These are phyloP conservation scores for Staphylotrichum tortipilum DNA, from an alignment of 495 filamentous ascomycete genomes.

Conservation along the genomic window DNA sequence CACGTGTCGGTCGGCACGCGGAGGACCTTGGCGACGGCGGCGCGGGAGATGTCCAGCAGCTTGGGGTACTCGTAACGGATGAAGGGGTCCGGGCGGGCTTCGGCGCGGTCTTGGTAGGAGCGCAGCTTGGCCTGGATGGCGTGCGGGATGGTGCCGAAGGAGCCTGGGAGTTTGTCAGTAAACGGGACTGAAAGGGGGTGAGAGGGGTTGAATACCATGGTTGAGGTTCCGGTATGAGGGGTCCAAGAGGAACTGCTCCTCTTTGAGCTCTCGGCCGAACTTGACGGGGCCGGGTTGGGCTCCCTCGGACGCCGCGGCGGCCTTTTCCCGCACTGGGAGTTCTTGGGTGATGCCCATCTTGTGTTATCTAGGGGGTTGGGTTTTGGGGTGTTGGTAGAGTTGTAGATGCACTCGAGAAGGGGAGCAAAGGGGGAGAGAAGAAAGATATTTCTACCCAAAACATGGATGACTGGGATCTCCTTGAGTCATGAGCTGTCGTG, in stretches of 20 bases:
- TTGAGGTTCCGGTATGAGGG: constrained; percentile 65
- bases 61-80: constrained; percentile 53
- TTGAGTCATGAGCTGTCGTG: too few species aligned
- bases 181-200: background rate
- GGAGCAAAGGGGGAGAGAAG: too few species aligned
- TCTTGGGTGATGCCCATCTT: background rate
- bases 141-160: constrained; percentile 68
- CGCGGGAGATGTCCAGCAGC: constrained; percentile 55
- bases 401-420: too few species aligned
- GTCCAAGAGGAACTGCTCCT: constrained; percentile 64
- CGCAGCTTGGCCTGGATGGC: constrained; percentile 49
- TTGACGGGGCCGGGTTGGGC: background rate
- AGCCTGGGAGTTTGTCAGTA: constrained; percentile 37
- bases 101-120: constrained; percentile 49
- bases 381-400: too few species aligned
- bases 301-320: background rate
- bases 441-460: too few species aligned
- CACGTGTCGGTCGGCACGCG: constrained; percentile 51
- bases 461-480: too few species aligned
- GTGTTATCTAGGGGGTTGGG: background rate
- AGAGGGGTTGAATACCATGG: constrained; percentile 50
- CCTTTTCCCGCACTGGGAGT: constrained; percentile 2
- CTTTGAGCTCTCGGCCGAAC: constrained; percentile 51
- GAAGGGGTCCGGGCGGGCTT: constrained; percentile 63
- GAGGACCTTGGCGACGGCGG: constrained; percentile 54